A percentile compares a stretch with the other conserved stretches of the same genome.
Conservation (phyloP, 148 eudicot species). For the Linanthus parryae region DNA sequence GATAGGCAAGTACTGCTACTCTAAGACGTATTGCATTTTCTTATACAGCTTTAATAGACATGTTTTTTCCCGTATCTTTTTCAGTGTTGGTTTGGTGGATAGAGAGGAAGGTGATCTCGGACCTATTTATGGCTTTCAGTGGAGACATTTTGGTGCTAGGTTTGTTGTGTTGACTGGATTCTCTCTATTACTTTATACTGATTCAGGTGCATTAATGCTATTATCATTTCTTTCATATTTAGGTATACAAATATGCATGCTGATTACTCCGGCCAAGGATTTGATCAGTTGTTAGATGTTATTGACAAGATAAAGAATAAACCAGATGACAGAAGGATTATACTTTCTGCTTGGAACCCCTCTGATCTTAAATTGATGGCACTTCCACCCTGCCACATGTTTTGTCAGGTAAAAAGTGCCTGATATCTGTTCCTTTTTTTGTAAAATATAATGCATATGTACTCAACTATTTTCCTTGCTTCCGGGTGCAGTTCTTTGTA, state of each 20-base stretch:
- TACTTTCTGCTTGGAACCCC: constrained; percentile 98
- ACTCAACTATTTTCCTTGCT: not conserved
- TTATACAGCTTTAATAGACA: too few species aligned
- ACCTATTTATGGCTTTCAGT: constrained; percentile 95
- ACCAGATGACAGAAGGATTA: constrained; percentile 85
- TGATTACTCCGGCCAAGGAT: constrained; percentile 88
- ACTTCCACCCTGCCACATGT: constrained; percentile 95
- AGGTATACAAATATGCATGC: constrained; percentile 91
- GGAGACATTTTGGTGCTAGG: constrained; percentile 98
- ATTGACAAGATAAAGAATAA: constrained; percentile 79
- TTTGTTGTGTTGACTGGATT: constrained; percentile 12
- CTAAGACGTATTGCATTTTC: too few species aligned
- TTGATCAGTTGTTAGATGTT: constrained; percentile 82
- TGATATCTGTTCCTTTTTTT: constrained; percentile 1
- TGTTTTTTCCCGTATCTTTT: too few species aligned
- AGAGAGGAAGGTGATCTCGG: constrained; percentile 98
- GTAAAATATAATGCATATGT: not conserved
- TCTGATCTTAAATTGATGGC: constrained; percentile 85
- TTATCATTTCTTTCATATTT: constrained; percentile 6
- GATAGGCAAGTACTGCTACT: too few species aligned
- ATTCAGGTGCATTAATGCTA: not conserved
- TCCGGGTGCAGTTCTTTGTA: constrained; percentile 66
- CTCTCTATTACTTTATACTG: not conserved
- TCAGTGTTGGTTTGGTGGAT: constrained; percentile 74
- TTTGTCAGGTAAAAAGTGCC: constrained; percentile 50